These are phyloP conservation scores for Triticum monococcum DNA, from an alignment of 176 grass and related monocot species.

Conservation along the genomic window DNA sequence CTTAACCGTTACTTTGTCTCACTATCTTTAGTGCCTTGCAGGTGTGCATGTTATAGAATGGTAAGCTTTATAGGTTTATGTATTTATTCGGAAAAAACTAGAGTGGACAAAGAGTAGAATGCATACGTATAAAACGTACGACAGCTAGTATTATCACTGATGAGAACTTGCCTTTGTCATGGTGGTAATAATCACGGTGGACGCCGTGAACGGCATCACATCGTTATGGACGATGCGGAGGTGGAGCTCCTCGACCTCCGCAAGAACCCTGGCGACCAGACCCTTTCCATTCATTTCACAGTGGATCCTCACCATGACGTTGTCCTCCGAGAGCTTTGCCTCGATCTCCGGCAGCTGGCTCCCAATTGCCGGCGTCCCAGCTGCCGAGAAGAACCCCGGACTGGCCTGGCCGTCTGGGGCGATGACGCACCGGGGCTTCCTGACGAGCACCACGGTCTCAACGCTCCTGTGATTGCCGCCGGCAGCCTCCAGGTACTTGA, in stretches of 20 bases:
- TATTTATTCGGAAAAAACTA: no score
- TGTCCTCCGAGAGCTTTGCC: conserved; percentile 35
- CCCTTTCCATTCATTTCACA: conserved; percentile 38
- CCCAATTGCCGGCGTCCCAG: background rate
- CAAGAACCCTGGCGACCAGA: conserved; percentile 42
- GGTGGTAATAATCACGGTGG: conserved; percentile 45
- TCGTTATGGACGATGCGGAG: conserved; percentile 41
- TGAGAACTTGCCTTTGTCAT: conserved; percentile 45
- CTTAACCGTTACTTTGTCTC: no score
- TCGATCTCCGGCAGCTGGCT: conserved; percentile 46
- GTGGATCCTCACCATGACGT: conserved; percentile 54
- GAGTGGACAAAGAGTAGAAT: no score
- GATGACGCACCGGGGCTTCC: conserved; percentile 4
- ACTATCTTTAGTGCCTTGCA: no score
- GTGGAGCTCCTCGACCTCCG: conserved; percentile 49
- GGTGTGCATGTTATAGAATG: no score
- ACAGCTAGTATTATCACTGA: no score
- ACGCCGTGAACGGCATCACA: conserved; percentile 41
- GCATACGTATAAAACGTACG: no score
- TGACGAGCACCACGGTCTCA: conserved; percentile 37
- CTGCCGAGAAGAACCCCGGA: background rate
- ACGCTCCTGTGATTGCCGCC: conserved; percentile 14
- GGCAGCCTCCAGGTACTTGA: conserved; percentile 41
- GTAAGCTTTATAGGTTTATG: no score
- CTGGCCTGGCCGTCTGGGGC: background rate